These are phyloP conservation scores for Beauveria brongniartii DNA, from an alignment of 2,329 filamentous ascomycete species.

Conservation along the genomic window DNA sequence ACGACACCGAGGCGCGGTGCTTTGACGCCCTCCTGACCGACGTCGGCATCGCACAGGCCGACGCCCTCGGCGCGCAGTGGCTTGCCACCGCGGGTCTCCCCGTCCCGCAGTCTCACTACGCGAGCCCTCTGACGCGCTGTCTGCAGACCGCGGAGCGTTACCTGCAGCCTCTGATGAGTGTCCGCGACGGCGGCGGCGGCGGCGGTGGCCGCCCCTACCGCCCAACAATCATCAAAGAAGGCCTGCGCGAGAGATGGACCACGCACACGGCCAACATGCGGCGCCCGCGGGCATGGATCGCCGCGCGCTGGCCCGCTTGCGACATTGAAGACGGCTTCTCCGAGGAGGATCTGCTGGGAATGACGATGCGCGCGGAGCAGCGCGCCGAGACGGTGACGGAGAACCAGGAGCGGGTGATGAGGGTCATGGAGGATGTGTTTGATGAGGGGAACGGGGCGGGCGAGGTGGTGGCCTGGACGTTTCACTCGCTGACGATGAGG, in stretches of 20 bases:
- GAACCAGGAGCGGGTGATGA: conserved; percentile 35
- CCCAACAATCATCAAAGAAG: conserved; percentile 48
- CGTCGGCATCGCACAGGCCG: conserved; percentile 45
- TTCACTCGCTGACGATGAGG: conserved; percentile 40
- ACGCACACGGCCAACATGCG: conserved; percentile 55
- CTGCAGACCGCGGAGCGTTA: conserved; percentile 47
- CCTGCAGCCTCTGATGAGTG: conserved; percentile 34
- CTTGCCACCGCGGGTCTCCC: conserved; percentile 38
- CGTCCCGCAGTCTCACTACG: conserved; percentile 46
- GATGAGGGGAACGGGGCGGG: conserved; percentile 23
- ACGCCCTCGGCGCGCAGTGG: conserved; percentile 44
- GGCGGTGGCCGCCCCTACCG: conserved; percentile 26
- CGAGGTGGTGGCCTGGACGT: conserved; percentile 38
- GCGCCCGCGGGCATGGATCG: conserved; percentile 39
- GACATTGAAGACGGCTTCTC: conserved; percentile 44
- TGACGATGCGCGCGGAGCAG: conserved; percentile 31
- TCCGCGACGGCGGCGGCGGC: conserved; percentile 16
- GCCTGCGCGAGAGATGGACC: conserved; percentile 50
- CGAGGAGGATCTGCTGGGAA: conserved; percentile 48
- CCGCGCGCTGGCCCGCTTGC: conserved; percentile 40
- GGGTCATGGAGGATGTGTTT: conserved; percentile 40
- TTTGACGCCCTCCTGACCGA: conserved; percentile 42
- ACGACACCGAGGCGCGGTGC: conserved; percentile 30
- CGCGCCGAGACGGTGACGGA: conserved; percentile 40
- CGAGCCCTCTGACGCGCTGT: conserved; percentile 50